Evolutionary conservation across 441 rosid species (phyloP).

Genomic region (Macaranga tanarius): DNA sequence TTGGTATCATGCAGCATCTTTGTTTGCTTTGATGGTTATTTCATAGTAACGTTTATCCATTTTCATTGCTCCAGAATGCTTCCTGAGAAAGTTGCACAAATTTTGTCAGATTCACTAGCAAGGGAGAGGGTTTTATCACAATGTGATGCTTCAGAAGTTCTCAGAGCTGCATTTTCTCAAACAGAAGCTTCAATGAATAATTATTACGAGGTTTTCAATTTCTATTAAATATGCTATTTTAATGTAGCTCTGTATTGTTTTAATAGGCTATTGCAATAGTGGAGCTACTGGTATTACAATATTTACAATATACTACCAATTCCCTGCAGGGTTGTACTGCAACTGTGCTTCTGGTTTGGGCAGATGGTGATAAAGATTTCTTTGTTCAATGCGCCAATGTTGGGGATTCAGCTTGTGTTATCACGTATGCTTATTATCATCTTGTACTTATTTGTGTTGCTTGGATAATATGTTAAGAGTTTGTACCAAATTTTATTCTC

Average conservation of each 20-base stretch:
- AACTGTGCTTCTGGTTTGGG: slow-evolving; percentile 90
- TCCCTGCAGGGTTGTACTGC: slow-evolving; percentile 86
- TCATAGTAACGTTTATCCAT: not conserved
- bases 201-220: slow-evolving; percentile 70
- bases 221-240: not conserved
- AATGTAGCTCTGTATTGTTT: not conserved
- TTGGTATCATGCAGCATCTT: not conserved
- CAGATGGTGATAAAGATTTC: slow-evolving; percentile 46
- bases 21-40: slow-evolving; percentile 6
- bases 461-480: not conserved
- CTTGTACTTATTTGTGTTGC: slow-evolving; percentile 5
- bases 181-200: slow-evolving; percentile 85
- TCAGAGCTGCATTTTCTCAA: slow-evolving; percentile 64
- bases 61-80: slow-evolving; percentile 53
- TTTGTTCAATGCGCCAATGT: slow-evolving; percentile 92
- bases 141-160: slow-evolving; percentile 82
- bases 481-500: not conserved
- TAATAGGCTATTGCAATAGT: not conserved
- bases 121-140: slow-evolving; percentile 66
- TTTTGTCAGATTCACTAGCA: slow-evolving; percentile 66
- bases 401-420: slow-evolving; percentile 90
- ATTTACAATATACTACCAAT: not conserved
- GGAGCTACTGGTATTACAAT: not conserved
- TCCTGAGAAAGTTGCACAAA: slow-evolving; percentile 68
- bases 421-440: slow-evolving; percentile 55